Conservation (phyloP, 1,284 basidiomycete genomes). For the Ganoderma multipileum region DNA sequence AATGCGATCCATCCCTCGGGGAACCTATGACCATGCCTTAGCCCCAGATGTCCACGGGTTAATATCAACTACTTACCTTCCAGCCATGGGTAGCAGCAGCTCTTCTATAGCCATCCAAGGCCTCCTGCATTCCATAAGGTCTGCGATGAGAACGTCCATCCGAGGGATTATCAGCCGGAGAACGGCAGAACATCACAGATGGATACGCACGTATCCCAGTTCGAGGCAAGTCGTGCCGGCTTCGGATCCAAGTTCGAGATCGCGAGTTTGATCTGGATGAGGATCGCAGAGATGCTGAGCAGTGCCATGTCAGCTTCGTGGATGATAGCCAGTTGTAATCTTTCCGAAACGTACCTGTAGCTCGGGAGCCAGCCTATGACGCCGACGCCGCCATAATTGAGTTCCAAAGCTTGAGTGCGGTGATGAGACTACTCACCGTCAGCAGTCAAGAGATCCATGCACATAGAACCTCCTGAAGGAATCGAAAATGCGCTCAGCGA, state of each 20-base stretch:
- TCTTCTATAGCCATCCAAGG: conserved; percentile 60
- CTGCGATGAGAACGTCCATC: conserved; percentile 34
- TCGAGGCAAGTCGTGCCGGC: conserved; percentile 57
- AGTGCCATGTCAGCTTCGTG: conserved; percentile 12
- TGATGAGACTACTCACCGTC: conserved; percentile 50
- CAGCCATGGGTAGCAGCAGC: conserved; percentile 65
- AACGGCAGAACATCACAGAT: neutral
- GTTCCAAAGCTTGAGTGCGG: neutral
- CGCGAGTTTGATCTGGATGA: conserved; percentile 68
- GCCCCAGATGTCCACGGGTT: neutral
- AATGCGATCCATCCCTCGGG: conserved; percentile 27
- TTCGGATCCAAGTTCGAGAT: conserved; percentile 64
- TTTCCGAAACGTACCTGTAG: conserved; percentile 52
- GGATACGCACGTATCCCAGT: conserved; percentile 41
- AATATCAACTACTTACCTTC: conserved; percentile 46
- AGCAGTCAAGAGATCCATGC: conserved; percentile 70
- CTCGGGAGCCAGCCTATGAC: conserved; percentile 70
- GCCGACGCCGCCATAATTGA: conserved; percentile 1
- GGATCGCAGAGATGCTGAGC: conserved; percentile 60
- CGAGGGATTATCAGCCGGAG: neutral
- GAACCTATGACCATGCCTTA: conserved; percentile 12
- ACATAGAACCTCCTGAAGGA: conserved; percentile 65
- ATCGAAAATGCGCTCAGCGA: neutral
- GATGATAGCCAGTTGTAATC: neutral
- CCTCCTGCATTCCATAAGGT: conserved; percentile 58